Evolutionary conservation across 228 moss, liverwort and hornwort genomes (phyloP).

Genomic region (Sphagnum fallax): DNA sequence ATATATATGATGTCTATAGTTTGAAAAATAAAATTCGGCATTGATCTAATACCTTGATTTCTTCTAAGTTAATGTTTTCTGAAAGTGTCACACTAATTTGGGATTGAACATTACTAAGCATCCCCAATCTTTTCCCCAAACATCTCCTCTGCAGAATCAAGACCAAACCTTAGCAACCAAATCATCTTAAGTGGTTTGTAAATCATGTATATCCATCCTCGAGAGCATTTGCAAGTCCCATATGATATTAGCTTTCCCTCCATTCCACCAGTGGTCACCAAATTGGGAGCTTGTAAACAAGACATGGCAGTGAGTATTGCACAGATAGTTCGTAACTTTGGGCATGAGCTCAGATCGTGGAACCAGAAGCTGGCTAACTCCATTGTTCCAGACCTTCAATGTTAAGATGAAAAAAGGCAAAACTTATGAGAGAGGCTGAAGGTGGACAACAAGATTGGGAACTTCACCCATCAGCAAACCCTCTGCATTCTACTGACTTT

Average conservation of each 20-base stretch:
- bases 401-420: no score
- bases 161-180: no score
- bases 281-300: conserved; percentile 20
- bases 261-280: conserved; percentile 81
- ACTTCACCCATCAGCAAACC: conserved; percentile 64
- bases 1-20: no score
- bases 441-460: conserved; percentile 65
- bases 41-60: no score
- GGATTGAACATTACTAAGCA: no score
- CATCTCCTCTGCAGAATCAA: no score
- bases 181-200: no score
- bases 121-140: no score
- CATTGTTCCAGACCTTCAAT: conserved; percentile 29
- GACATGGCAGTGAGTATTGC: background rate
- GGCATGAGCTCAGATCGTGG: background rate
- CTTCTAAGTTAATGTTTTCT: no score
- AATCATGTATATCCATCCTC: no score
- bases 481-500: conserved; percentile 65
- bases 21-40: no score
- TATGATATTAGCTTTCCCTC: conserved; percentile 83
- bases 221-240: conserved; percentile 85
- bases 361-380: conserved; percentile 65
- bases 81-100: no score
- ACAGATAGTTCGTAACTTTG: background rate
- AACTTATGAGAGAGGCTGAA: conserved; percentile 45